Conservation (phyloP, 257 asterid genomes). For the Nicotiana noctiflora region DNA sequence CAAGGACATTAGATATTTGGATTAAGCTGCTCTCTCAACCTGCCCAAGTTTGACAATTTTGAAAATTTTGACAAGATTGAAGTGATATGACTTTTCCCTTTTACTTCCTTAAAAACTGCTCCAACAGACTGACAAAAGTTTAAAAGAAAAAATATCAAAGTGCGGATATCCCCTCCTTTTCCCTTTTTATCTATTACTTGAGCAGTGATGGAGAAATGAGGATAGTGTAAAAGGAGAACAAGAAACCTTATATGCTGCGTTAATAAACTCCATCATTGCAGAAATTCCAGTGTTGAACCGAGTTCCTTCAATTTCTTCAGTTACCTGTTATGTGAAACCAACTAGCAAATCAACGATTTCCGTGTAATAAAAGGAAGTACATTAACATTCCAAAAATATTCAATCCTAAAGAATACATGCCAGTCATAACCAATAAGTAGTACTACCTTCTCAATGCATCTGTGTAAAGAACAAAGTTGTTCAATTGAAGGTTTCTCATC, state of each 20-base stretch:
- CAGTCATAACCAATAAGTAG: not conserved
- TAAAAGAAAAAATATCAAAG: not conserved
- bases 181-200: not conserved
- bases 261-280: slow-evolving; percentile 94
- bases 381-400: not conserved
- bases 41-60: not conserved
- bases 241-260: slow-evolving; percentile 85
- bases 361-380: not conserved
- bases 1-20: not conserved
- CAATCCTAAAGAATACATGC: slow-evolving; percentile 1
- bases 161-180: not conserved
- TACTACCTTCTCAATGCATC: slow-evolving; percentile 83
- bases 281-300: slow-evolving; percentile 97
- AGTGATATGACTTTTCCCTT: not conserved
- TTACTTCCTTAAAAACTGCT: not conserved
- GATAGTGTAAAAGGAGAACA: not conserved
- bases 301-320: slow-evolving; percentile 90
- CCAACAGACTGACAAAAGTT: not conserved
- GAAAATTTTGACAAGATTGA: not conserved
- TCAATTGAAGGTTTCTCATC: slow-evolving; percentile 66
- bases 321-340: slow-evolving; percentile 44
- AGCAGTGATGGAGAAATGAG: not conserved
- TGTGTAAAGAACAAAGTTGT: slow-evolving; percentile 74
- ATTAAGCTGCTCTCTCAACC: not conserved
- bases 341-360: not conserved